Conservation (phyloP, 2,329 filamentous ascomycete genomes). For the Nigrograna mackinnonii region DNA sequence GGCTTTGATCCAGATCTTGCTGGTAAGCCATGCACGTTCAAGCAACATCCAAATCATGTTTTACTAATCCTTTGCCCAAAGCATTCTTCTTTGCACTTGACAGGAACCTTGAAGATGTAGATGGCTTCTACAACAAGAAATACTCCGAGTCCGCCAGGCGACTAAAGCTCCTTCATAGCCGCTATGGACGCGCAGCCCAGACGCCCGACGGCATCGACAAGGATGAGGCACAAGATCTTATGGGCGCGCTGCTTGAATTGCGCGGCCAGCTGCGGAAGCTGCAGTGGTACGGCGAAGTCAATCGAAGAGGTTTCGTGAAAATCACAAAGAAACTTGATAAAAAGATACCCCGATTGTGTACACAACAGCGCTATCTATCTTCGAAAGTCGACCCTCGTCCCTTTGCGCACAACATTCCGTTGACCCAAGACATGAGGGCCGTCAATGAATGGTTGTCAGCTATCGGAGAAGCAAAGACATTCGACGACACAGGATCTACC, state of each 20-base stretch:
- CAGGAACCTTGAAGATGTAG: constrained; percentile 95
- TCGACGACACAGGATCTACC: constrained; percentile 74
- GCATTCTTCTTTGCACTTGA: constrained; percentile 98
- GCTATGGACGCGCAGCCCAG: constrained; percentile 77
- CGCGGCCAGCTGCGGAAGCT: constrained; percentile 86
- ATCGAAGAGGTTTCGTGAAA: constrained; percentile 92
- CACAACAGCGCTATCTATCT: constrained; percentile 83
- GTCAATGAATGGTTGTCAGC: constrained; percentile 93
- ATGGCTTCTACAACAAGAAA: constrained; percentile 96
- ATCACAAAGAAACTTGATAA: constrained; percentile 99
- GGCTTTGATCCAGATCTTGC: constrained; percentile 84
- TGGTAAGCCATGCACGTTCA: constrained; percentile 65
- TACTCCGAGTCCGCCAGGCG: constrained; percentile 82
- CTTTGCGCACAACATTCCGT: constrained; percentile 76
- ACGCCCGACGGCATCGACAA: constrained; percentile 74
- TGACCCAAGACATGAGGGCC: constrained; percentile 62
- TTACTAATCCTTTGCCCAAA: constrained; percentile 39
- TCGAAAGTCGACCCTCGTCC: constrained; percentile 88
- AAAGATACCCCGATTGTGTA: constrained; percentile 75
- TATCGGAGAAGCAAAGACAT: constrained; percentile 75
- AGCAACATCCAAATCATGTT: not conserved
- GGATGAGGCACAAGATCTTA: constrained; percentile 89
- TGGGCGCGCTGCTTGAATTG: constrained; percentile 86
- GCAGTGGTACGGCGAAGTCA: constrained; percentile 98
- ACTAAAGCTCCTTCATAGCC: constrained; percentile 82